phyloP scores from a whole-genome alignment of 2,329 filamentous ascomycete genomes.

The Cladosporium sp. region DNA sequence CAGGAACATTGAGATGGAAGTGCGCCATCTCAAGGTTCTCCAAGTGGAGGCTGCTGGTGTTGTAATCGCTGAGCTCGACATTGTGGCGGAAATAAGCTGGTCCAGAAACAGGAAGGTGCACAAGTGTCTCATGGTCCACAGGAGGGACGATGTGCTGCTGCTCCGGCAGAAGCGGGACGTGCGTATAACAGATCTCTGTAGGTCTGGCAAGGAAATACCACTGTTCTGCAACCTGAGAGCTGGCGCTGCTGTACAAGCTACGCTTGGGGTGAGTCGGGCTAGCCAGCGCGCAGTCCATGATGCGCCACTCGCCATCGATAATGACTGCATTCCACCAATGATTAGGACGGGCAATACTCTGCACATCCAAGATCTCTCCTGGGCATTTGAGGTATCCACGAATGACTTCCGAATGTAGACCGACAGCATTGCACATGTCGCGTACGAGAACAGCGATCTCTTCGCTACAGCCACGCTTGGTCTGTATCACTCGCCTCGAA shows the following conservation, averaged over 20 bases:
- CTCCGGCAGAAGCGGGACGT: constrained; percentile 78
- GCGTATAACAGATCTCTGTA: constrained; percentile 89
- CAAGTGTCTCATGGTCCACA: constrained; percentile 76
- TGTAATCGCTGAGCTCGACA: constrained; percentile 80
- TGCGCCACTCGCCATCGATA: constrained; percentile 91
- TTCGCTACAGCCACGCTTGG: constrained; percentile 76
- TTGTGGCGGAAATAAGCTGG: constrained; percentile 82
- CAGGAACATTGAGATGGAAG: constrained; percentile 78
- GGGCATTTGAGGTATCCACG: constrained; percentile 87
- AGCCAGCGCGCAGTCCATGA: constrained; percentile 90
- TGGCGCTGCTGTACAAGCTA: constrained; percentile 68
- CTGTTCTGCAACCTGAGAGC: constrained; percentile 66
- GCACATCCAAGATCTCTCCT: constrained; percentile 76
- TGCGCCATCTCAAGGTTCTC: constrained; percentile 94
- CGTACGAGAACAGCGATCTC: constrained; percentile 84
- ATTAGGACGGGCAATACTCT: constrained; percentile 79
- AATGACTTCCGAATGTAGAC: constrained; percentile 81
- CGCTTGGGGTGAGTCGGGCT: constrained; percentile 85
- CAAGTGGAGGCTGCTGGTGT: constrained; percentile 78
- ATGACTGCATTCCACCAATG: constrained; percentile 98
- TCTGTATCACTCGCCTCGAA: constrained; percentile 76
- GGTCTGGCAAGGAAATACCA: constrained; percentile 96
- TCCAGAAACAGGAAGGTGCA: constrained; percentile 80
- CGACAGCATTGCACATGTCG: constrained; percentile 91
- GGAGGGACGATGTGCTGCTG: constrained; percentile 93